Evolutionary conservation across 768 basidiomycete species (phyloP), one percentile per base, ranked within the genome.

Genomic region (Dictyophora rubrovolvata): DNA sequence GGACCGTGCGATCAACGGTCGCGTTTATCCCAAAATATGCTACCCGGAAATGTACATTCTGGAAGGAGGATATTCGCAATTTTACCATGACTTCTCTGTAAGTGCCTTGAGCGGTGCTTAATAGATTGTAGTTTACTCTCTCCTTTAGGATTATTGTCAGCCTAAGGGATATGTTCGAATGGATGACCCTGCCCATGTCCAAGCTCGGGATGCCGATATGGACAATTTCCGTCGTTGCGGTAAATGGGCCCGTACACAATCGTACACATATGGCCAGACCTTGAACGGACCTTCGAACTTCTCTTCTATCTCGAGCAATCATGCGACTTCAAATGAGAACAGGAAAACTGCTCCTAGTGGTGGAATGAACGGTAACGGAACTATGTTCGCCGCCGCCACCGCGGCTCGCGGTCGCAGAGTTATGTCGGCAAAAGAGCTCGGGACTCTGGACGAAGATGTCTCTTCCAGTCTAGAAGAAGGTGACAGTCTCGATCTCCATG

Each of bases 21-120:
- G 89, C 60, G 71, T 83, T 18, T 99, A 99, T 69, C 96, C 96
- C 4, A 87, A 81, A 68, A 85, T 97, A 47, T 88, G 90, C 71
- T 99, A 91, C 68, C 96, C 96, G 0, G 96, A 99, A 72, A 82
- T 98, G 17, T 99, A 98, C 74, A 82, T 99, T 65, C 82, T 99
- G 8, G 91, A 96, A 73, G 96, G 96, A 37, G 96, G 96, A 12
- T 99, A 97, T 71, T 91, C 85, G 64, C 80, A 83, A 48, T 98
- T 93, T 74, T 96, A 79, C 74, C 82, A 84, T 64, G 72, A 75
- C 21, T 86, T 81, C 54, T 74, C 82, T 1, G 68, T 76, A 52
- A 28, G 73, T 70, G 21, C 34, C n/a, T 60, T 50, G 34, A 35
- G 2, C 16, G 16, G 17, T 48, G 36, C 18, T 18, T 11, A 14